Evolutionary conservation across 176 grass and related monocot genomes (phyloP).

Genomic region (Eragrostis nindensis): DNA sequence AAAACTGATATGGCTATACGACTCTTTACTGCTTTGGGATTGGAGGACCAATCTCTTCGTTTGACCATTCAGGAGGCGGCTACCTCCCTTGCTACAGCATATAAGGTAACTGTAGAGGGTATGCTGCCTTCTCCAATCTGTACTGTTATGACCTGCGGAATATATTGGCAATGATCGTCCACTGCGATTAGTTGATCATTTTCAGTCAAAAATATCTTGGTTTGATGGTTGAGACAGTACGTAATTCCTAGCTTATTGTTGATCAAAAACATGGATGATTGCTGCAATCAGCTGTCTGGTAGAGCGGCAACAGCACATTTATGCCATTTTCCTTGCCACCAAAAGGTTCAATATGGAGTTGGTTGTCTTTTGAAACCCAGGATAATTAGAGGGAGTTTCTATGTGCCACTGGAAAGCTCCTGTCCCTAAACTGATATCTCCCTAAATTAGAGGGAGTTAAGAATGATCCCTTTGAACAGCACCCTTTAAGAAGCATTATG

Average conservation of each 20-base stretch:
- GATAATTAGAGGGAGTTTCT: not conserved
- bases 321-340: not conserved
- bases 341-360: slow-evolving; percentile 5
- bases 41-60: slow-evolving; percentile 80
- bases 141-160: not conserved
- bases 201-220: not conserved
- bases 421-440: not conserved
- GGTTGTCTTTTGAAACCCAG: not conserved
- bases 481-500: not conserved
- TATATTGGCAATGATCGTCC: not conserved
- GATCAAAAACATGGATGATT: slow-evolving; percentile 7
- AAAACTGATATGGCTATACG: slow-evolving; percentile 94
- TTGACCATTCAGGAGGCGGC: slow-evolving; percentile 82
- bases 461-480: not conserved
- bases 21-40: slow-evolving; percentile 84
- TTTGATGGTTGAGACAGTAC: not conserved
- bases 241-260: slow-evolving; percentile 21
- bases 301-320: slow-evolving; percentile 3
- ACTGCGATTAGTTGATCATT: slow-evolving; percentile 11
- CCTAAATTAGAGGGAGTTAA: not conserved
- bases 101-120: slow-evolving; percentile 65
- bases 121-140: slow-evolving; percentile 10
- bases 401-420: not conserved
- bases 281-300: not conserved
- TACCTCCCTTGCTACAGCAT: slow-evolving; percentile 83